Evolutionary conservation across 495 filamentous ascomycete species (phyloP).

Genomic region (Gamarada debralockiae): DNA sequence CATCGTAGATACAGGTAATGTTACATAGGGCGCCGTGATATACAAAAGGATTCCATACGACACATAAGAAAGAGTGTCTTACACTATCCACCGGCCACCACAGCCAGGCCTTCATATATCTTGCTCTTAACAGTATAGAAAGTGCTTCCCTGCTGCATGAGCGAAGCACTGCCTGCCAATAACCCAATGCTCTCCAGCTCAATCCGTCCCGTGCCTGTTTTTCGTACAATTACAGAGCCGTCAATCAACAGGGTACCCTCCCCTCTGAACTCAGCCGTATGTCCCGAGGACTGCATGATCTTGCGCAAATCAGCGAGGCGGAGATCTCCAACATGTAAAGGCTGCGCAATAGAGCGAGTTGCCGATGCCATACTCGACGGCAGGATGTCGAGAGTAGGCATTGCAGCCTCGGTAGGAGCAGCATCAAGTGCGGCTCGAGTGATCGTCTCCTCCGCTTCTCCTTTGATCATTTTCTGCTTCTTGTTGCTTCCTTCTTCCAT

Average conservation of each 20-base stretch:
- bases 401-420: slow-evolving; percentile 12
- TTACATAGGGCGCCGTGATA: slow-evolving; percentile 13
- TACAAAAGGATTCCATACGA: not conserved
- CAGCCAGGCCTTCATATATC: slow-evolving; percentile 80
- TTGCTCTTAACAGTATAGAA: slow-evolving; percentile 75
- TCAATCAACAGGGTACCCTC: slow-evolving; percentile 92
- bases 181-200: slow-evolving; percentile 80
- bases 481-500: slow-evolving; percentile 52
- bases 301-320: slow-evolving; percentile 84
- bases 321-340: slow-evolving; percentile 92
- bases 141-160: slow-evolving; percentile 43
- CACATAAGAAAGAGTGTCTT: not conserved
- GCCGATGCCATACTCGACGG: slow-evolving; percentile 73
- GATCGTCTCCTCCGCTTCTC: slow-evolving; percentile 29
- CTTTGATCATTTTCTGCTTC: slow-evolving; percentile 60
- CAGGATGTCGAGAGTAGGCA: slow-evolving; percentile 72
- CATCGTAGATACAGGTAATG: slow-evolving; percentile 6
- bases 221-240: slow-evolving; percentile 80
- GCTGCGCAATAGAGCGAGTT: slow-evolving; percentile 73
- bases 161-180: slow-evolving; percentile 29
- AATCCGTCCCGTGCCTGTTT: slow-evolving; percentile 78
- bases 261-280: slow-evolving; percentile 88
- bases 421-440: slow-evolving; percentile 8
- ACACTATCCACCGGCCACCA: slow-evolving; percentile 63
- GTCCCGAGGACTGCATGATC: slow-evolving; percentile 75